Evolutionary conservation across 1,284 basidiomycete genomes (phyloP), one percentile per base, ranked within the genome.

Genomic region (Calocybe gambosa): DNA sequence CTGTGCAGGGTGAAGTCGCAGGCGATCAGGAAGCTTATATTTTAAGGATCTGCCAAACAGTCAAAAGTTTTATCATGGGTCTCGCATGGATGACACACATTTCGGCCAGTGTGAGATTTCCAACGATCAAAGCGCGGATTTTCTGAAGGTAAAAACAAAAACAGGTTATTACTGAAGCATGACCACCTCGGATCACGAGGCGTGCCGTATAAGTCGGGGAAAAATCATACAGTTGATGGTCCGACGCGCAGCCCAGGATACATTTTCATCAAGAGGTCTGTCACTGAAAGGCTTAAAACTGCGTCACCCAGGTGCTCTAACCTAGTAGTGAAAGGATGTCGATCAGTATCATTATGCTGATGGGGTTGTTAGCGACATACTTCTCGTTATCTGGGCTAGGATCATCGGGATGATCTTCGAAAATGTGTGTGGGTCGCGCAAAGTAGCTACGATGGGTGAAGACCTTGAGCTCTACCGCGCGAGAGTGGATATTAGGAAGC

Each of bases 361-460:
- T 12, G 36, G 5, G 36, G n/a, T 13, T 5, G 13, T 34, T 7
- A 21, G 29, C 15, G 5, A 64, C 68, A 55, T 48, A 86, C 85
- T 78, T 81, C 65, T 89, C 85, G 52, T 89, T 87, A 57, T 89
- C 85, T 8, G 83, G 85, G 44, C 82, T 82, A 2, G 74, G 79
- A 60, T 88, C 85, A 44, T 77, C 68, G 0, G 70, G 74, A 25
- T 67, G 69, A 61, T 89, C 86, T 58, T 89, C 86, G 53, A 89
- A 89, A 21, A 85, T 65, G 53, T 84, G 77, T 7, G 76, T 80
- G 0, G 84, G 82, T 0, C 86, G 71, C 0, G 74, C 85, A 54
- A 68, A 75, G 55, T 71, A 75, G 58, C 80, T 82, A 26, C 85
- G 78, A 56, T 89, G 85, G 2, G 86, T 89, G 61, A 84, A 88